Evolutionary conservation across 768 basidiomycete species (phyloP).

Genomic region (Mycena metata): DNA sequence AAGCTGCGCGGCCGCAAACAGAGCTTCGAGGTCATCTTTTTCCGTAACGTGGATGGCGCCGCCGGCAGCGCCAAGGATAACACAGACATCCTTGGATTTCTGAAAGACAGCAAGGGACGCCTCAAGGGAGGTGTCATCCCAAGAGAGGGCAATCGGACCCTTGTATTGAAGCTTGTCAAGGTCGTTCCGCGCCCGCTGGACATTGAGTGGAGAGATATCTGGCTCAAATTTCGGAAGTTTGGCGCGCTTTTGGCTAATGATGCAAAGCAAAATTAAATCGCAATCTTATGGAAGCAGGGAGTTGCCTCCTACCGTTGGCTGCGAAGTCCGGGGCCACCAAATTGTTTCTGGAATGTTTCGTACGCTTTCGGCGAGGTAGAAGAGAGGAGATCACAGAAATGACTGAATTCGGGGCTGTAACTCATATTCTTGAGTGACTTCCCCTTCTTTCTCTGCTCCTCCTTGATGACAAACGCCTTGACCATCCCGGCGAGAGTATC

Average conservation of each 20-base stretch:
- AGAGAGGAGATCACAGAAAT: constrained; percentile 37
- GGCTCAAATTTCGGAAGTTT: constrained; percentile 31
- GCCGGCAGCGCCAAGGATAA: constrained; percentile 33
- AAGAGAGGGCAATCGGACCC: constrained; percentile 35
- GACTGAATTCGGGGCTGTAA: constrained; percentile 32
- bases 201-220: constrained; percentile 29
- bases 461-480: constrained; percentile 33
- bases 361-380: constrained; percentile 29
- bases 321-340: constrained; percentile 36
- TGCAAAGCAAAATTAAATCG: neutral
- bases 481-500: constrained; percentile 39
- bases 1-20: constrained; percentile 30
- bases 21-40: constrained; percentile 29
- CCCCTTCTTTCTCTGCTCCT: constrained; percentile 23
- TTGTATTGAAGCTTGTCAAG: constrained; percentile 29
- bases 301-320: constrained; percentile 23
- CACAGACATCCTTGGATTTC: constrained; percentile 30
- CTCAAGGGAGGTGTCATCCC: constrained; percentile 41
- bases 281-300: neutral
- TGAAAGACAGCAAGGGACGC: constrained; percentile 26
- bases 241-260: constrained; percentile 27
- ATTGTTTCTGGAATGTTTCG: constrained; percentile 28
- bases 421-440: constrained; percentile 36
- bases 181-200: constrained; percentile 9
- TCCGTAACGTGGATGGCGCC: constrained; percentile 31